Conservation (phyloP, 2,329 filamentous ascomycete genomes). For the Clonostachys solani region DNA sequence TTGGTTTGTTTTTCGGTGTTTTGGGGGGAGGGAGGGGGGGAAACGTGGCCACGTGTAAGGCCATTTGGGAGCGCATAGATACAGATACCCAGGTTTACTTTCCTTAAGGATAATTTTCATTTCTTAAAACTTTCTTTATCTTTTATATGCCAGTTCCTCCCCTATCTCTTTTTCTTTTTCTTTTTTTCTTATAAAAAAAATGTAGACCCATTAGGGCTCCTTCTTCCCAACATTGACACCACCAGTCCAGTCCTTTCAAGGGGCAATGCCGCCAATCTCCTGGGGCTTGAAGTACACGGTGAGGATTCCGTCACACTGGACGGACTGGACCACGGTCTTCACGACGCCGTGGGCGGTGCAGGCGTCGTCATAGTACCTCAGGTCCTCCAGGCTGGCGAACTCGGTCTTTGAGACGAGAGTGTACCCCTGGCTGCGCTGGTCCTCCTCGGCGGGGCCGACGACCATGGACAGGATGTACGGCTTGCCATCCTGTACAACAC, state of each 20-base stretch:
- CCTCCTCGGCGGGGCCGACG: constrained; percentile 49
- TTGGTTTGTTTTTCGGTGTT: too few relatives aligned
- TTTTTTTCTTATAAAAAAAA: not conserved
- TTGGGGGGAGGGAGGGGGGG: too few relatives aligned
- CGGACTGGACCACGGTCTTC: constrained; percentile 16
- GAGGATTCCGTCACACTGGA: constrained; percentile 28
- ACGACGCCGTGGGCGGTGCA: constrained; percentile 41
- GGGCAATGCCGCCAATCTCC: constrained; percentile 5
- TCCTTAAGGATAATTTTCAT: not conserved
- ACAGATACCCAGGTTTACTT: too few relatives aligned
- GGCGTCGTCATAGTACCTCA: constrained; percentile 63
- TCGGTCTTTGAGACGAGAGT: constrained; percentile 59
- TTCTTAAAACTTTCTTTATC: not conserved
- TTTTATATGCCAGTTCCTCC: not conserved
- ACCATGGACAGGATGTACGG: constrained; percentile 60
- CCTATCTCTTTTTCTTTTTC: not conserved
- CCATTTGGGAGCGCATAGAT: too few relatives aligned
- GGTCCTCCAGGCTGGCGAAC: constrained; percentile 62
- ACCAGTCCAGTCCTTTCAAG: not conserved
- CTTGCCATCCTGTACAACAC: constrained; percentile 54
- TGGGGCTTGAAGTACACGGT: constrained; percentile 34
- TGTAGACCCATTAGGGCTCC: not conserved
- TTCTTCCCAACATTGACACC: not conserved
- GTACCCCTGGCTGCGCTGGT: constrained; percentile 60
- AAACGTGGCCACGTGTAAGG: too few relatives aligned